Conservation (phyloP, 805 yeast species). For the Ogataea ramenticola region DNA sequence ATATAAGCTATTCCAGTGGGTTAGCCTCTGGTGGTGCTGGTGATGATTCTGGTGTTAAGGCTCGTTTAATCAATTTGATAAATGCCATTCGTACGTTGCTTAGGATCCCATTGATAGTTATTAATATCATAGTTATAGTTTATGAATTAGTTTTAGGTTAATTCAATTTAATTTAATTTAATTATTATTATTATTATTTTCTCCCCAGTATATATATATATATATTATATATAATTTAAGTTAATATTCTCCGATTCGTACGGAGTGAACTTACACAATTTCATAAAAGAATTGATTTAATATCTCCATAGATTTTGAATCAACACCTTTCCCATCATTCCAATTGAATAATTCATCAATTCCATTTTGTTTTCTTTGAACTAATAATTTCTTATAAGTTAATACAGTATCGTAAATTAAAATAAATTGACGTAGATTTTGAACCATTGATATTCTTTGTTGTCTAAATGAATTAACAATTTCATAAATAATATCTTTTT, state of each 20-base stretch:
- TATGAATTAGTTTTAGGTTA: conserved; percentile 48
- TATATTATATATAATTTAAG: no score
- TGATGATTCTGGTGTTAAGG: conserved; percentile 27
- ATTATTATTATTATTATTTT: no score
- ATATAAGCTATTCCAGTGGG: no score
- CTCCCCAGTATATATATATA: no score
- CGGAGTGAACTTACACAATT: no score
- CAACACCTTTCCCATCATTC: conserved; percentile 2
- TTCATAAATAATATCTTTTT: conserved; percentile 35
- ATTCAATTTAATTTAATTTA: no score
- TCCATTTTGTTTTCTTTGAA: neutral
- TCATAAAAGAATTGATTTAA: conserved; percentile 11
- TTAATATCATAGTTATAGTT: conserved; percentile 42
- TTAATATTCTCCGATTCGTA: no score
- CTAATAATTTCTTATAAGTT: conserved; percentile 15
- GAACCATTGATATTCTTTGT: conserved; percentile 54
- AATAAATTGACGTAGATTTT: conserved; percentile 46
- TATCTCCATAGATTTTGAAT: conserved; percentile 2
- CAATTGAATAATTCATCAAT: conserved; percentile 11
- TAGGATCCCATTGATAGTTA: conserved; percentile 47
- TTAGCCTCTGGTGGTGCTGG: no score
- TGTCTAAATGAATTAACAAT: conserved; percentile 41
- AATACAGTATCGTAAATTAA: conserved; percentile 39
- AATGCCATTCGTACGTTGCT: conserved; percentile 53
- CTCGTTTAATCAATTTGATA: conserved; percentile 43